phyloP scores from a whole-genome alignment of 306 rosid species.

The Alnus glutinosa region DNA sequence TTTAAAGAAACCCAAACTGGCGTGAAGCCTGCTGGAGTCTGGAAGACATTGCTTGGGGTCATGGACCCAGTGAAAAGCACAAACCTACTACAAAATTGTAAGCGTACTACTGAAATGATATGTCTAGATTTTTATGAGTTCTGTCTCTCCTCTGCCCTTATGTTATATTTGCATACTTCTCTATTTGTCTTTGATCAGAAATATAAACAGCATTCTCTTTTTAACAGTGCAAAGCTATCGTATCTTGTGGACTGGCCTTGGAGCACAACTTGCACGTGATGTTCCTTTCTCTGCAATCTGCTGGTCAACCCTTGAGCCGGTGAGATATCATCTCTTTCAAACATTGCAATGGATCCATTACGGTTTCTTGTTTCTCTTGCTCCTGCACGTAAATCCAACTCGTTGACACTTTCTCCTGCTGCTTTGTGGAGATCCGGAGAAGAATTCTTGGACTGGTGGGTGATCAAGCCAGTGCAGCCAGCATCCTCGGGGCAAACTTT shows the following conservation, averaged over 20 bases:
- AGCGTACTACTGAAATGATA: constrained; percentile 18
- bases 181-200: constrained; percentile 24
- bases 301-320: constrained; percentile 97
- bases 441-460: constrained; percentile 57
- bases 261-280: constrained; percentile 92
- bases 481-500: constrained; percentile 78
- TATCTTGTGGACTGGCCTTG: constrained; percentile 95
- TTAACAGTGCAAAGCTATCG: constrained; percentile 65
- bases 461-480: constrained; percentile 56
- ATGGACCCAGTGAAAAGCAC: constrained; percentile 50
- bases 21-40: constrained; percentile 71
- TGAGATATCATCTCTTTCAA: constrained; percentile 36
- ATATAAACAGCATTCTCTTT: constrained; percentile 5
- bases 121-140: constrained; percentile 17
- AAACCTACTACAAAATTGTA: constrained; percentile 54
- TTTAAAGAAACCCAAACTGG: constrained; percentile 54
- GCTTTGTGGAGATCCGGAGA: constrained; percentile 57
- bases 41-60: constrained; percentile 76
- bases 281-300: constrained; percentile 97
- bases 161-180: neutral
- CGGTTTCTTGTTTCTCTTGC: constrained; percentile 19
- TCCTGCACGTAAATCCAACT: constrained; percentile 32
- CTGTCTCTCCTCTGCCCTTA: constrained; percentile 9
- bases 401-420: constrained; percentile 20
- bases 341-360: constrained; percentile 6